A percentile compares a stretch with the other conserved stretches of the same genome.
These are phyloP conservation scores for Leptographium galeiforme DNA, from an alignment of 2,329 filamentous ascomycete genomes.

Conservation along the genomic window DNA sequence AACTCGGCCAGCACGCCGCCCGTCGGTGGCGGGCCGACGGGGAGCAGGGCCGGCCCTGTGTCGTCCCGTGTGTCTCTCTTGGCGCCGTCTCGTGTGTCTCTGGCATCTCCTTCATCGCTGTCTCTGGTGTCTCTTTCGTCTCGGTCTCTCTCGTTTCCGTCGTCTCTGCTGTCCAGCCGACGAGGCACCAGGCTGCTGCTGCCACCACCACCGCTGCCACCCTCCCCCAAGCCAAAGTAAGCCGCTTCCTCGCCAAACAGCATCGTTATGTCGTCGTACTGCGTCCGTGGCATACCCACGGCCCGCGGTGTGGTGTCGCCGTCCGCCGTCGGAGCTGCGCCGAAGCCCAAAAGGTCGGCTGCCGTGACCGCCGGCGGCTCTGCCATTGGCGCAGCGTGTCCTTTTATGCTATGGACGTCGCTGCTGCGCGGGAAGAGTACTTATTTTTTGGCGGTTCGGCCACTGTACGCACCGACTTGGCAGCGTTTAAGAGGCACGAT, in stretches of 20 bases:
- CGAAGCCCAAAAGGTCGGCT: neutral
- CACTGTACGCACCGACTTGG: too few species aligned
- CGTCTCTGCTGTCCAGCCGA: neutral
- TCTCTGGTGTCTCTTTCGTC: too few species aligned
- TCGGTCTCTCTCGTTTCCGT: neutral
- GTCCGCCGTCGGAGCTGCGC: constrained; percentile 6
- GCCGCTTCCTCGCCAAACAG: constrained; percentile 30
- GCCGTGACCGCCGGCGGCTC: too few species aligned
- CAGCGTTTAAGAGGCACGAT: too few species aligned
- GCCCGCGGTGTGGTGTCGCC: neutral
- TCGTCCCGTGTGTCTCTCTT: neutral
- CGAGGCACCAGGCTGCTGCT: too few species aligned
- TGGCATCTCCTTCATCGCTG: too few species aligned
- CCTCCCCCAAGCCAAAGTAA: constrained; percentile 4
- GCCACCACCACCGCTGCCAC: too few species aligned
- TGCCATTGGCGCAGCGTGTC: too few species aligned
- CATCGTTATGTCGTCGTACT: constrained; percentile 25
- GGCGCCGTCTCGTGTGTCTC: neutral
- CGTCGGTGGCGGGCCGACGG: neutral
- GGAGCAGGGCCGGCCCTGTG: neutral
- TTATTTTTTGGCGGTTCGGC: too few species aligned
- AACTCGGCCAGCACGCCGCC: constrained; percentile 41
- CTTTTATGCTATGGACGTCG: neutral
- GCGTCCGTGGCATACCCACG: constrained; percentile 12
- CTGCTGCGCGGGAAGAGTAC: neutral